Percentiles rank a stretch among this genome's conserved stretches.
Evolutionary conservation across 139 green algal genomes (phyloP).

Genomic region (Micractinium sp.): DNA sequence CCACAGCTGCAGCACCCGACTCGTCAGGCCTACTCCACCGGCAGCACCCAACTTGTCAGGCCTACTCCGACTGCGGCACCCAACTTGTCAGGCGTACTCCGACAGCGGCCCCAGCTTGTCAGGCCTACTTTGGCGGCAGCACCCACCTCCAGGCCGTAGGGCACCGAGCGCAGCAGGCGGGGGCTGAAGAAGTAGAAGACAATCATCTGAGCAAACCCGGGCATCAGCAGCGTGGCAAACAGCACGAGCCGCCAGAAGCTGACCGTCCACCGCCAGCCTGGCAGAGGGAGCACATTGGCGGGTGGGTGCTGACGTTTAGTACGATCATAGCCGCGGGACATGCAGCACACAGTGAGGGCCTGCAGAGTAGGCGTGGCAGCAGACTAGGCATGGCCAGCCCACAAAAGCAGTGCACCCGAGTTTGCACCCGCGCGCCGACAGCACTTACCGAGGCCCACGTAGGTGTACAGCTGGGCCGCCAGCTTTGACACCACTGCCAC

Average conservation of each 20-base stretch:
- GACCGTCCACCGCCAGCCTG: slow-evolving; percentile 50
- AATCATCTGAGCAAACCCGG: slow-evolving; percentile 63
- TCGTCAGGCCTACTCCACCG: not conserved
- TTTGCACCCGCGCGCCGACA: not conserved
- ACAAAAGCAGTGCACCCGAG: not conserved
- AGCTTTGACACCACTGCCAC: slow-evolving; percentile 33
- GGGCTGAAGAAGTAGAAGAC: slow-evolving; percentile 85
- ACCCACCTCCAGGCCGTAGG: slow-evolving; percentile 70
- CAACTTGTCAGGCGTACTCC: not conserved
- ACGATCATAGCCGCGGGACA: not conserved
- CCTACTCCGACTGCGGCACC: not conserved
- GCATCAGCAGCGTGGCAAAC: slow-evolving; percentile 63
- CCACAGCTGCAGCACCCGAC: not conserved
- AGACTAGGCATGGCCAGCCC: not conserved
- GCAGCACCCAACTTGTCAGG: not conserved
- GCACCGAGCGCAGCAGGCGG: slow-evolving; percentile 70
- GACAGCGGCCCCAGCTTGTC: not conserved
- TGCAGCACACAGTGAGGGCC: not conserved
- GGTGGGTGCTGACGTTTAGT: not conserved
- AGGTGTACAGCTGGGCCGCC: slow-evolving; percentile 39
- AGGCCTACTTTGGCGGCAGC: not conserved
- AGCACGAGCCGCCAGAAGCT: slow-evolving; percentile 57
- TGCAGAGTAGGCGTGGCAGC: not conserved
- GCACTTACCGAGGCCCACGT: slow-evolving; percentile 32
- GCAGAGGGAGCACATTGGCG: not conserved